Evolutionary conservation across 306 rosid species (phyloP), one percentile per base, ranked within the genome.

Genomic region (Dryas alaskensis): DNA sequence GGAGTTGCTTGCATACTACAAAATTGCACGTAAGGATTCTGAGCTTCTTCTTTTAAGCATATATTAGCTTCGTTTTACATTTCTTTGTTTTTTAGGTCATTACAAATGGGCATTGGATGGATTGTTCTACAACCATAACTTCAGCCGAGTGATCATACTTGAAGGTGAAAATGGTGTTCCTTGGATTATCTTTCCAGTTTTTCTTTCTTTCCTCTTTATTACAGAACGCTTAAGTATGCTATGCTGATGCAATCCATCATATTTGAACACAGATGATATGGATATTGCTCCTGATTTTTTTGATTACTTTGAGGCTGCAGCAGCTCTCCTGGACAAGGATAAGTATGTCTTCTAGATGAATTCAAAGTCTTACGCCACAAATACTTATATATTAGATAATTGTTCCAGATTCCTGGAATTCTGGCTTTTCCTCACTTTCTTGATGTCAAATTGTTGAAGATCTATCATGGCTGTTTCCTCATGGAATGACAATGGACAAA

Each of bases 401-500:
- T 31, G 22, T 57, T 60, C 51, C 0, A 13, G 60, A 49, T 57
- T 19, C 59, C 52, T 10, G 7, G 61, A 46, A 25, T 67, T 67
- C 82, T 50, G 78, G 40, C 72, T 71, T 50, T 39, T 74, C 63
- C 47, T 69, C 64, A 55, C 65, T 52, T 69, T 61, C 57, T 65
- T 66, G 11, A 27, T 83, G 9, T 87, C 68, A 49, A 76, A 75
- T 47, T 62, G 11, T 67, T 79, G 65, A 81, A 94, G 98, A 85
- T 85, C 98, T 73, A 85, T 94, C 79, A 81, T 94, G 97, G 98
- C 97, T 50, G 92, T 91, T 85, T 94, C 98, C 69, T 94, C 97
- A 17, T 94, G 97, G 98, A 94, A 94, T 83, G 98, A 94, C 88
- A 94, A 94, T 72, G 98, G 98, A 72, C 98, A 94, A 68, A 94